Base-by-base conservation (phyloP, 768 basidiomycete species). In the Hortiboletus campestris region DNA sequence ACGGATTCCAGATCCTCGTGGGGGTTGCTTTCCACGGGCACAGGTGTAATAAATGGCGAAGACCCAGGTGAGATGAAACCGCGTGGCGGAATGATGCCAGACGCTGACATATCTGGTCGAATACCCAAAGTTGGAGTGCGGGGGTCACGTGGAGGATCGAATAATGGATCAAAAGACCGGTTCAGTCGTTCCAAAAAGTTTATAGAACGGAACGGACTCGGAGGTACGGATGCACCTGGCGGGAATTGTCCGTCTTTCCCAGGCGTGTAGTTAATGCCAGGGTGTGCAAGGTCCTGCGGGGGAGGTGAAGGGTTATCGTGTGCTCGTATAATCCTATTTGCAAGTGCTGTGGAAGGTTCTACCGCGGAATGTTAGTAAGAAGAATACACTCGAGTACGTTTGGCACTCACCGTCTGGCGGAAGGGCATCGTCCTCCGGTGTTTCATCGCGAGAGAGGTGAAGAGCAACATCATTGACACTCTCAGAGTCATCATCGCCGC, bases 271-370 rank as follows among this genome's bases (percentile, higher is more conserved):
- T 55, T 44, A 2, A 51, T 31, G 17, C 61, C 55, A 40, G 63
- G 49, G 35, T 61, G 54, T 19, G 60, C 60, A 42, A 47, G 59
- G 44, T 61, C 61, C 40, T 49, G 63, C 29, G 83, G 83, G 6
- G 83, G 83, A 17, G 89, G 88, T 17, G 89, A 91, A 17, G 89
- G 89, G 63, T 91, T 91, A 62, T 83, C 84, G 54, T 83, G 80
- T 49, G 89, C 89, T 47, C 83, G 78, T 43, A 86, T 78, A 44
- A 91, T 81, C 70, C 73, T 83, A 58, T 75, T 81, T 32, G 85
- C 89, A 46, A 91, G 74, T 6, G 78, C 77, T 52, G 86, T 85
- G 2, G 87, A 81, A 10, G 87, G 88, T 65, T 90, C 89, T 83
- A 58, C 28, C 38, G 17, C 22, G n/a, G 41, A 36, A 40, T 12